Base-by-base conservation (phyloP, 768 basidiomycete species). In the Tricholoma terreum region DNA sequence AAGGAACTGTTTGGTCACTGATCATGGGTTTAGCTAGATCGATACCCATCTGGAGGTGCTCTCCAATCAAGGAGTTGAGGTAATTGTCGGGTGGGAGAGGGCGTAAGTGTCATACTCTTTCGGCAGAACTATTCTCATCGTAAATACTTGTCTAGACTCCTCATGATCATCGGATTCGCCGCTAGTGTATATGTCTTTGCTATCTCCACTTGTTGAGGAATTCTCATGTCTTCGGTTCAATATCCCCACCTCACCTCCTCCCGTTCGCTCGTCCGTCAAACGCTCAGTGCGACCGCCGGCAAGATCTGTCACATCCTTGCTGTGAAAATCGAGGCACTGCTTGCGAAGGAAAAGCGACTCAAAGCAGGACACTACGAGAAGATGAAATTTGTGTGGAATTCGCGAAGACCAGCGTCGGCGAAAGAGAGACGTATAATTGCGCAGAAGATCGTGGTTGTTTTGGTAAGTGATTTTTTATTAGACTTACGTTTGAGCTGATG, bases 121-220 rank as follows among this genome's bases (percentile, higher is more conserved):
- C 31, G 1, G 30, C 6, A 11, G 22, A 27, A 7, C 7, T 8
- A 22, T 34, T 34, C 12, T 53, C 43, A 34, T 31, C 30, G n/a
- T 30, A 12, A 34, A 9, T 34, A 21, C 14, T 11, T 21, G 1
- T 34, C 11, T 31, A 79, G 78, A 22, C 61, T 79, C 24, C 70
- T 80, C 17, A 76, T 80, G 53, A 72, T 77, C 31, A 74, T 77
- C 52, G 78, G 78, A 2, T 80, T 79, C 31, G 69, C 72, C n/a
- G 76, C 76, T 24, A 72, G 69, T 14, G 77, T 79, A 57, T 35
- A 75, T 66, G n/a, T 31, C 14, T 19, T 30, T 19, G n/a, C 49
- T 27, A 27, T 27, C 24, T 27, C 24, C 24, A 3, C 24, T 6
- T 27, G 24, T 6, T 27, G 6, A 2, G 6, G 24, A 27, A 6